A percentile compares a stretch with the other conserved stretches of the same genome.
These are phyloP conservation scores for Trametes gibbosa DNA, from an alignment of 768 basidiomycete species.

Conservation along the genomic window DNA sequence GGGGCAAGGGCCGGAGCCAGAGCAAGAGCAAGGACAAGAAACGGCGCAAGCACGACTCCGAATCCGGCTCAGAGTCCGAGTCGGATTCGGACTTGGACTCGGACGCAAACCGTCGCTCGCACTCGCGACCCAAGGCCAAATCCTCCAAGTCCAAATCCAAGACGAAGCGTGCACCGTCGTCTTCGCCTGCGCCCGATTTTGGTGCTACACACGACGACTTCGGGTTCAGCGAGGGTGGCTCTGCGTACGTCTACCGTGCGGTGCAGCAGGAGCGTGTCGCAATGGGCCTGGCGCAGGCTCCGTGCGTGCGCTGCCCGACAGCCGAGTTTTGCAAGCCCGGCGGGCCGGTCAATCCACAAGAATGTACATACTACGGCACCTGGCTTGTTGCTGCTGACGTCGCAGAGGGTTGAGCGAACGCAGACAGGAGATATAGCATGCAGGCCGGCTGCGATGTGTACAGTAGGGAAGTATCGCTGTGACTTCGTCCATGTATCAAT, in stretches of 20 bases:
- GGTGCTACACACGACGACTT: conserved; percentile 28
- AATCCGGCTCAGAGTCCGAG: conserved; percentile 8
- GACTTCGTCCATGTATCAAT: no score
- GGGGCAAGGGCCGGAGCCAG: no score
- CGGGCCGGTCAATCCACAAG: conserved; percentile 71
- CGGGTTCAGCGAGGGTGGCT: conserved; percentile 21
- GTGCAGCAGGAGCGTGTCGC: conserved; percentile 60
- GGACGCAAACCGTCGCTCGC: conserved; percentile 1
- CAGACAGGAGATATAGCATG: no score
- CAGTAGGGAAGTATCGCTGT: no score
- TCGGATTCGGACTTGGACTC: conserved; percentile 9
- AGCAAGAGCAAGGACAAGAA: conserved; percentile 1
- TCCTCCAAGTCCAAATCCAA: conserved; percentile 13
- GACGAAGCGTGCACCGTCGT: conserved; percentile 34
- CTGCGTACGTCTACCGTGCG: conserved; percentile 75
- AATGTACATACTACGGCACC: conserved; percentile 76
- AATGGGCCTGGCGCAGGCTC: conserved; percentile 57
- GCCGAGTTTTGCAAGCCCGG: conserved; percentile 86
- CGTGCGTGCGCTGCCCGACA: conserved; percentile 85
- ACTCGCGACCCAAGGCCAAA: conserved; percentile 13
- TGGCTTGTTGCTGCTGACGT: conserved; percentile 54
- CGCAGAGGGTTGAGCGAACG: conserved; percentile 6
- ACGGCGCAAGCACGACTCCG: conserved; percentile 7
- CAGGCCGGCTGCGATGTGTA: no score
- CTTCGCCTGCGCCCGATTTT: conserved; percentile 36